These are phyloP conservation scores for Solidago caesia DNA, from an alignment of 129 eudicot species.

Conservation along the genomic window DNA sequence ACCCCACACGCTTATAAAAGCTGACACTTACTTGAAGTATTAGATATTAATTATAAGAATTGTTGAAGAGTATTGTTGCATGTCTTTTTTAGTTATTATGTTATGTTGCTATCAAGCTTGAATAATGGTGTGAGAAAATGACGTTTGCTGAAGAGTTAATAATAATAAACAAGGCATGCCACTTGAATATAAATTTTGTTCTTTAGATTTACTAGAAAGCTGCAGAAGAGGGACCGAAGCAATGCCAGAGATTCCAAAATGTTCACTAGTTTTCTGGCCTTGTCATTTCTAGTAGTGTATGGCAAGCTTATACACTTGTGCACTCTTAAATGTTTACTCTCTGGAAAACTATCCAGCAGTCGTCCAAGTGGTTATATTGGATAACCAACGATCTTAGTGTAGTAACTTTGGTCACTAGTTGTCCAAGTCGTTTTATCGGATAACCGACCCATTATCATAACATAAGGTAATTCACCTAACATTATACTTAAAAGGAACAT, in stretches of 20 bases:
- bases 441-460: no score
- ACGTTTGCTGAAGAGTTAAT: conserved; percentile 5
- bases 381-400: no score
- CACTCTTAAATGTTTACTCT: no score
- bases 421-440: no score
- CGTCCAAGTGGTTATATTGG: no score
- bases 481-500: no score
- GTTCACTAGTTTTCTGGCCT: conserved; percentile 10
- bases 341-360: no score
- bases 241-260: conserved; percentile 18
- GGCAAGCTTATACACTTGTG: conserved; percentile 7
- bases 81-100: background rate
- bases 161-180: background rate
- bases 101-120: conserved; percentile 12
- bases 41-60: background rate
- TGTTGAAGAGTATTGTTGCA: background rate
- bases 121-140: conserved; percentile 11
- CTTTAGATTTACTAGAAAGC: conserved; percentile 24
- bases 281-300: background rate
- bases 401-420: no score
- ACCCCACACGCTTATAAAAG: background rate
- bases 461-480: no score
- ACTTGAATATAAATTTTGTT: background rate
- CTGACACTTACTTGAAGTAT: background rate
- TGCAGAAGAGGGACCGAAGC: conserved; percentile 22